Conservation (phyloP, 1,284 basidiomycete genomes). For the Bjerkandera adusta region DNA sequence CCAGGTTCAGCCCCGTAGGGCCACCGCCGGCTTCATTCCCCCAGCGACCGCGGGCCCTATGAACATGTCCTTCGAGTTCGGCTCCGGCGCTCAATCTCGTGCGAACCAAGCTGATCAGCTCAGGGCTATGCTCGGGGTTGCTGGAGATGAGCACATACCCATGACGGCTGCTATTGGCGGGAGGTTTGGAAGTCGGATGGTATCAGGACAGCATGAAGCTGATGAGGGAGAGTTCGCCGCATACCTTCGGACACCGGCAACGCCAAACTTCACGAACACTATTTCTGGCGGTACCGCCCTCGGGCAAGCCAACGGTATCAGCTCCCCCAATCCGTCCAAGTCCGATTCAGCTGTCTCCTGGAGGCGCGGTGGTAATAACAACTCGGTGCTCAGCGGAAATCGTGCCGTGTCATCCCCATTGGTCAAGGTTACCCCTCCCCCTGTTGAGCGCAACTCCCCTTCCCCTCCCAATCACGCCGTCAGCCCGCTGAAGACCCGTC, state of each 20-base stretch:
- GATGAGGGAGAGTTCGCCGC: conserved; percentile 38
- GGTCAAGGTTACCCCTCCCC: conserved; percentile 71
- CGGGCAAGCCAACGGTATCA: conserved; percentile 33
- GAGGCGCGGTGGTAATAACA: conserved; percentile 68
- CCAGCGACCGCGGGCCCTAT: conserved; percentile 70
- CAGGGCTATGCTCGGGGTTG: conserved; percentile 53
- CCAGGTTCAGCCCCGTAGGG: conserved; percentile 38
- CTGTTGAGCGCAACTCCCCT: conserved; percentile 53
- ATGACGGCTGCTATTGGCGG: conserved; percentile 79
- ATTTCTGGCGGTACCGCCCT: conserved; percentile 71
- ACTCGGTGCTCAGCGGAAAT: conserved; percentile 66
- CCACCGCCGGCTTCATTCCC: conserved; percentile 48
- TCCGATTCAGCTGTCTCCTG: conserved; percentile 74
- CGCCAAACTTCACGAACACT: conserved; percentile 62
- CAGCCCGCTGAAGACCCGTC: conserved; percentile 49
- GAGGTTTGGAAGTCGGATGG: conserved; percentile 66
- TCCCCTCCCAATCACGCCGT: conserved; percentile 35
- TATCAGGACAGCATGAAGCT: conserved; percentile 37
- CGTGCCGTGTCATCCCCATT: conserved; percentile 60
- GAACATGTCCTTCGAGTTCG: conserved; percentile 60
- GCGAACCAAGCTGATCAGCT: conserved; percentile 63
- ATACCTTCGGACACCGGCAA: conserved; percentile 38
- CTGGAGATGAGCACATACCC: conserved; percentile 57
- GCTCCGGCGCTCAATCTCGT: conserved; percentile 55
- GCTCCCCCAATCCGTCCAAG: conserved; percentile 52